phyloP scores from a whole-genome alignment of 2,329 filamentous ascomycete genomes.

The Fusarium fujikuroi region DNA sequence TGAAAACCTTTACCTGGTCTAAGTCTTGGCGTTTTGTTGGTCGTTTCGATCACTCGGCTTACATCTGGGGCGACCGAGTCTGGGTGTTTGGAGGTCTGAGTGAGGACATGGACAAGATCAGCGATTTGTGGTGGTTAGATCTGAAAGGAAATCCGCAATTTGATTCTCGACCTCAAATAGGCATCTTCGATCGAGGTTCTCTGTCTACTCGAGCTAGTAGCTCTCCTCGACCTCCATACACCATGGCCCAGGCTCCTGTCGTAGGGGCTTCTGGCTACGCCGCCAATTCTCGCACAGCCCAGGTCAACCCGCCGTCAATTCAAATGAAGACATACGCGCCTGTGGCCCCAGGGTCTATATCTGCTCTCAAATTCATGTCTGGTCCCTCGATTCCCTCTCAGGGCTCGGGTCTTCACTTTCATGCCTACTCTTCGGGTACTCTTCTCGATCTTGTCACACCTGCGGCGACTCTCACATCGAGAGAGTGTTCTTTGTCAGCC shows the following conservation, averaged over 20 bases:
- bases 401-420: conserved; percentile 92
- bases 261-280: conserved; percentile 73
- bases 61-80: conserved; percentile 89
- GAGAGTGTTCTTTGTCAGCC: conserved; percentile 90
- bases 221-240: conserved; percentile 64
- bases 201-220: conserved; percentile 55
- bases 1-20: conserved; percentile 98
- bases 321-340: conserved; percentile 80
- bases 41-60: conserved; percentile 93
- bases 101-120: conserved; percentile 96
- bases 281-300: conserved; percentile 73
- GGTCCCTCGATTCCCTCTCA: conserved; percentile 88
- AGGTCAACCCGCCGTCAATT: conserved; percentile 73
- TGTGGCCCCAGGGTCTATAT: conserved; percentile 88
- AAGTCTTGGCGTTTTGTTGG: conserved; percentile 94
- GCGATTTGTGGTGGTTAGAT: conserved; percentile 97
- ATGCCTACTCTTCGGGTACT: conserved; percentile 92
- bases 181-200: conserved; percentile 60
- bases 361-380: conserved; percentile 84
- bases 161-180: conserved; percentile 72
- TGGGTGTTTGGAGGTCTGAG: conserved; percentile 98
- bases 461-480: conserved; percentile 83
- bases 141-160: conserved; percentile 90
- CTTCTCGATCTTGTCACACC: conserved; percentile 95
- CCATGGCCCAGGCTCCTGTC: conserved; percentile 59